phyloP scores from a whole-genome alignment of 345 rosid species.

The Salix exigua region DNA sequence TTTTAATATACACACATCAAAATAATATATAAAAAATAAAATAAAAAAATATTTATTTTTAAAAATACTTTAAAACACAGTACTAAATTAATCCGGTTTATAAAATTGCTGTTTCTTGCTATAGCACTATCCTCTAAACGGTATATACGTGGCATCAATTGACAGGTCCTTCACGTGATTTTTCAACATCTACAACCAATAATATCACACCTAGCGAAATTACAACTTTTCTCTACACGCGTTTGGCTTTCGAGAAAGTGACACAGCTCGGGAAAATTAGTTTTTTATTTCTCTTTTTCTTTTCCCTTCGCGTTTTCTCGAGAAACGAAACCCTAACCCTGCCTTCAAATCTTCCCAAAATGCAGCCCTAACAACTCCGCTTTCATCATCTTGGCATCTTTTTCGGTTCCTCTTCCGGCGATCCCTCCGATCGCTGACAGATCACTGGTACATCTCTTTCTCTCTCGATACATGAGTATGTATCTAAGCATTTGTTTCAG shows the following conservation, averaged over 20 bases:
- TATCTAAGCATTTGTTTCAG: neutral
- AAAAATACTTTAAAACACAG: no score
- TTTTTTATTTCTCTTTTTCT: neutral
- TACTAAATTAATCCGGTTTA: neutral
- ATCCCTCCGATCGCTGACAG: constrained; percentile 13
- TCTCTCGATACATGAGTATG: neutral
- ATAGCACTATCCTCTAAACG: no score
- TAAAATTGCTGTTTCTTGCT: neutral
- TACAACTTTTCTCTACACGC: constrained; percentile 31
- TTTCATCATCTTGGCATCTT: neutral
- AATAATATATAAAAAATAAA: no score
- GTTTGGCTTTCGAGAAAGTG: constrained; percentile 51
- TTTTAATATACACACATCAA: no score
- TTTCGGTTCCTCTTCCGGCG: constrained; percentile 13
- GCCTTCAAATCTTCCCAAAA: constrained; percentile 3
- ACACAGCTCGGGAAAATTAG: constrained; percentile 31
- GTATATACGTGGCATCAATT: neutral
- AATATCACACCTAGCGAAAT: neutral
- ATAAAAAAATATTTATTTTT: no score
- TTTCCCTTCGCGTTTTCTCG: constrained; percentile 7
- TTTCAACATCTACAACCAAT: neutral
- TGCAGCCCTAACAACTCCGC: constrained; percentile 3
- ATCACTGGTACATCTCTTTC: constrained; percentile 11
- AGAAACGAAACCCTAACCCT: constrained; percentile 29
- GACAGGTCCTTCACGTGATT: constrained; percentile 6